Evolutionary conservation across 2,329 filamentous ascomycete genomes (phyloP), one percentile per base, ranked within the genome.

Genomic region (Scedosporium boydii): DNA sequence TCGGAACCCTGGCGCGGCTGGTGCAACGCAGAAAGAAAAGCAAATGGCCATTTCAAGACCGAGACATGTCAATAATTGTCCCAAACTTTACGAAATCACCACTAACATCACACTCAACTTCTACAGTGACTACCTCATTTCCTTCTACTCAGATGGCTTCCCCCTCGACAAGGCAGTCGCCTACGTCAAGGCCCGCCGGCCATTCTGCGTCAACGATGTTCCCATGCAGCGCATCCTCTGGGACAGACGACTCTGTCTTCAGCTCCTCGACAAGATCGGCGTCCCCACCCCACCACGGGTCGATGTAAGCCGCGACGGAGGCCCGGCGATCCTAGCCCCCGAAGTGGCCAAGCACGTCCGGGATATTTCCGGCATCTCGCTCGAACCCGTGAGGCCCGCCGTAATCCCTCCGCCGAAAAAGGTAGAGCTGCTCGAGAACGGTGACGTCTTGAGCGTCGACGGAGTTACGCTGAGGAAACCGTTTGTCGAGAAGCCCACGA

Each of bases 401-500:
- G 71, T 88, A 21, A 70, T 77, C 16, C 87, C 88, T 2, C 79
- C 84, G 61, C 90, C 93, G 2, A 79, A 82, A 62, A 87, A 85
- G 65, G 88, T 99, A 5, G 88, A 95, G 70, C 80, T 99, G 66
- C 81, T 95, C n/a, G 93, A 98, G 65, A 88, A 96, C 67, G 90
- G 90, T 29, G 93, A 99, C 71, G 88, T 89, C 4, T 81, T 99
- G 62, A 86, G 88, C 51, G 93, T 99, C 9, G 93, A 99, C 71
- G 95, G 93, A 10, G 81, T 84, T 48, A 74, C 87, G 3, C 82
- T 99, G 56, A 88, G 83, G 68, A 99, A 99, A 72, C 95, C 95
- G 0, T 99, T 99, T 71, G 95, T 99, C 44, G 95, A 99, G 73
- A 99, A 99, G 74, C 95, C 95, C 0, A 93, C 92, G n/a, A 97